A percentile compares a stretch with the other conserved stretches of the same genome.
These are phyloP conservation scores for Fusarium sp. DNA, from an alignment of 2,329 filamentous ascomycete species.

Conservation along the genomic window DNA sequence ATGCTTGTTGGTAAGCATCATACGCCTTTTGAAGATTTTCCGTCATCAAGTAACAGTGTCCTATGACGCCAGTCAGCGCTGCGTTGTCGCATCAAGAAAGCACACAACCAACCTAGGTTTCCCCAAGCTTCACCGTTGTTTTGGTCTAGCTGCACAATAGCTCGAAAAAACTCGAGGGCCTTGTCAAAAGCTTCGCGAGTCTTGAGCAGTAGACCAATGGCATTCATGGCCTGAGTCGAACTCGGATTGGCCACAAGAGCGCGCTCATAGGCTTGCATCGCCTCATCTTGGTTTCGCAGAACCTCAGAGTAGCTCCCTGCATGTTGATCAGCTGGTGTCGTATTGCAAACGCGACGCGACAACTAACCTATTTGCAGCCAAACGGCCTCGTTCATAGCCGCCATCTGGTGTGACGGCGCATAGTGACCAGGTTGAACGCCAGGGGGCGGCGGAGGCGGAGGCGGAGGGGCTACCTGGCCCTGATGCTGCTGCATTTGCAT, in stretches of 20 bases:
- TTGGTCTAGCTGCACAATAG: slow-evolving; percentile 87
- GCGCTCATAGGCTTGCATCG: slow-evolving; percentile 89
- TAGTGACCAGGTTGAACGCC: slow-evolving; percentile 65
- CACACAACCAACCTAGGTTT: slow-evolving; percentile 74
- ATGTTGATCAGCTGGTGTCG: slow-evolving; percentile 35
- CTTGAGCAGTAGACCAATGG: slow-evolving; percentile 89
- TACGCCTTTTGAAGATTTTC: slow-evolving; percentile 98
- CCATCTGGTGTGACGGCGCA: slow-evolving; percentile 76
- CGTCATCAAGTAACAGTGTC: slow-evolving; percentile 99
- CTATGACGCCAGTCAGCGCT: slow-evolving; percentile 54
- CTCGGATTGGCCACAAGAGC: slow-evolving; percentile 87
- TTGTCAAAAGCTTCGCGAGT: slow-evolving; percentile 93
- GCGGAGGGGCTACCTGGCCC: slow-evolving; percentile 65
- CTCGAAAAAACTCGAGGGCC: slow-evolving; percentile 91
- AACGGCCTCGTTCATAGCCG: slow-evolving; percentile 82
- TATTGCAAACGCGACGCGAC: slow-evolving; percentile 17
- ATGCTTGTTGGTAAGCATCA: slow-evolving; percentile 92
- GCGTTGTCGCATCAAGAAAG: slow-evolving; percentile 6
- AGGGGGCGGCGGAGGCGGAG: slow-evolving; percentile 55
- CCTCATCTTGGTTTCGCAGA: slow-evolving; percentile 87
- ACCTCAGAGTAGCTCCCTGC: slow-evolving; percentile 86
- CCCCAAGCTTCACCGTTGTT: slow-evolving; percentile 97
- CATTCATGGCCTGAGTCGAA: slow-evolving; percentile 91
- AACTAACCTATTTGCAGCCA: slow-evolving; percentile 91
- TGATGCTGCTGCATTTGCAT: slow-evolving; percentile 73